Evolutionary conservation across 2,329 filamentous ascomycete genomes (phyloP), one percentile per base, ranked within the genome.

Genomic region (Sordariomycetes sp.): DNA sequence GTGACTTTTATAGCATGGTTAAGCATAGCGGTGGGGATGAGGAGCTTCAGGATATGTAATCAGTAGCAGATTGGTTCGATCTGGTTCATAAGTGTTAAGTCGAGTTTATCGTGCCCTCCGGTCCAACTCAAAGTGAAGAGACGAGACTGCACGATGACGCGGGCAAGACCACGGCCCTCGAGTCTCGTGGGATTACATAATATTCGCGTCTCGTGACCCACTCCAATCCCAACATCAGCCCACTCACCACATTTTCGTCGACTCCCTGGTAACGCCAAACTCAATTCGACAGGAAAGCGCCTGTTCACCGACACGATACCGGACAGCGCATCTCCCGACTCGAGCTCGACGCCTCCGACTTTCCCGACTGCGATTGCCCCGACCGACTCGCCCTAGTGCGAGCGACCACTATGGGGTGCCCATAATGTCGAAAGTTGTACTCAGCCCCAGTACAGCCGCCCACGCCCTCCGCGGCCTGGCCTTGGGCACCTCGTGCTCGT

Each of bases 401-500:
- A 45, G 2, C 39, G 32, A 39, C 28, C 55, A 52, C 28, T 32
- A 56, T 56, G 55, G 48, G 53, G 22, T 45, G 48, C 55, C 50
- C 48, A 35, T 52, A 28, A 56, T 56, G 55, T 25, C 55, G 48
- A 56, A 56, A 56, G 42, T 56, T 22, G 17, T 51, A 20, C 20
- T 78, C 58, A 78, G 78, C 53, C 81, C 79, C 42, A 77, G 77
- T 68, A 76, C 76, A 59, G 77, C 76, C 59, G 72, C 82, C 61
- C 75, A 77, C 66, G 75, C 78, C 59, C 75, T 82, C 39, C 77
- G 78, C 60, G 75, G 78, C 61, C 72, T 81, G 59, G 73, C 79
- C 57, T 67, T 82, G 17, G 79, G 79, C 55, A 81, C 79, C 2
- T 80, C 79, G 10, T 82, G 78, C 64, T 81, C 78, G 50, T 72